phyloP scores from a whole-genome alignment of 106 monocot species.

The Platanthera zijinensis region DNA sequence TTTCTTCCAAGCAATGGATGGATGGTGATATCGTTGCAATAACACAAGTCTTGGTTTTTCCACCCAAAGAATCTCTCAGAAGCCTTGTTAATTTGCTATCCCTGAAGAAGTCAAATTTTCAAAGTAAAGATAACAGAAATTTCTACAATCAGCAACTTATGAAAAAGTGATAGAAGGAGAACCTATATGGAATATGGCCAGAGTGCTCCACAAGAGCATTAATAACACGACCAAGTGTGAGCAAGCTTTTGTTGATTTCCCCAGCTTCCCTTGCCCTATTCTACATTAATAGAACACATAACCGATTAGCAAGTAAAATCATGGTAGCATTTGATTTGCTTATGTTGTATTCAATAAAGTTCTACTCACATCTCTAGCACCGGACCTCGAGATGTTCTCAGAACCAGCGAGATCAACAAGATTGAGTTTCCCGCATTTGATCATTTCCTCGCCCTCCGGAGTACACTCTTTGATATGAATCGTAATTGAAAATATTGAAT shows the following conservation, averaged over 20 bases:
- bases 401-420: slow-evolving; percentile 73
- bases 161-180: background rate
- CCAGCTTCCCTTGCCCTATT: slow-evolving; percentile 62
- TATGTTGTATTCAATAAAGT: background rate
- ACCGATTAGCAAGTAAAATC: background rate
- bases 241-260: slow-evolving; percentile 40
- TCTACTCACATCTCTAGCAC: slow-evolving; percentile 55
- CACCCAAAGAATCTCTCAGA: slow-evolving; percentile 61
- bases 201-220: slow-evolving; percentile 68
- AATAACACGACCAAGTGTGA: slow-evolving; percentile 65
- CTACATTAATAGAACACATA: slow-evolving; percentile 12
- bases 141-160: background rate
- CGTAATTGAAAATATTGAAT: slow-evolving; percentile 52
- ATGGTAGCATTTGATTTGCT: background rate
- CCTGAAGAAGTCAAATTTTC: slow-evolving; percentile 6
- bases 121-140: background rate
- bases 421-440: slow-evolving; percentile 65
- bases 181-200: slow-evolving; percentile 65
- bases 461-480: slow-evolving; percentile 63
- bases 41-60: slow-evolving; percentile 68
- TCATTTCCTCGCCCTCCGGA: slow-evolving; percentile 59
- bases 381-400: slow-evolving; percentile 57
- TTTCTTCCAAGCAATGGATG: slow-evolving; percentile 58
- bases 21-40: slow-evolving; percentile 66
- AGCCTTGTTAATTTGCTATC: slow-evolving; percentile 33